Evolutionary conservation across 2,329 filamentous ascomycete genomes (phyloP).

Genomic region (Xylariaceae sp.): DNA sequence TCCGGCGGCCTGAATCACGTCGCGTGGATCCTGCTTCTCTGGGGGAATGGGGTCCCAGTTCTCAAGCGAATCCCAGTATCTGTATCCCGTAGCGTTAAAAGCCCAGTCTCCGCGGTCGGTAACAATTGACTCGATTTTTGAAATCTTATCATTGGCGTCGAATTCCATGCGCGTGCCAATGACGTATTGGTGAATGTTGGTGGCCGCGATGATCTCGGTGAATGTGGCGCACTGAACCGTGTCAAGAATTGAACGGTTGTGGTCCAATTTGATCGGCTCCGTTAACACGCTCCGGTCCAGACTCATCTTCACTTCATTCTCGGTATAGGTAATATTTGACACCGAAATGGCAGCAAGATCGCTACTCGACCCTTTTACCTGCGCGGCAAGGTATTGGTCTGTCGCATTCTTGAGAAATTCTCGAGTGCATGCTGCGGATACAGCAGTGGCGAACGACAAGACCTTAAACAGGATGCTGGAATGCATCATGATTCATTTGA

Average conservation of each 20-base stretch:
- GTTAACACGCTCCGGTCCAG: constrained; percentile 38
- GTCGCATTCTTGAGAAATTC: constrained; percentile 35
- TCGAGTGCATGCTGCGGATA: constrained; percentile 22
- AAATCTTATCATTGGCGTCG: constrained; percentile 34
- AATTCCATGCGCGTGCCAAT: constrained; percentile 43
- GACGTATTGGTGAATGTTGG: constrained; percentile 43
- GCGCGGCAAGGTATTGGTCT: constrained; percentile 35
- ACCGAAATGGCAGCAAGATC: constrained; percentile 25
- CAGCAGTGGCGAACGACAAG: not conserved
- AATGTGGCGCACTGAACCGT: constrained; percentile 46
- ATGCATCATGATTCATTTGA: not conserved
- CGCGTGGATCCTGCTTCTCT: constrained; percentile 36
- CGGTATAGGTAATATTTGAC: constrained; percentile 38
- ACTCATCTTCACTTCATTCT: constrained; percentile 41
- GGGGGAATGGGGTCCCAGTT: constrained; percentile 42
- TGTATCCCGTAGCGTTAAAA: constrained; percentile 41
- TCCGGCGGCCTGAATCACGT: constrained; percentile 40
- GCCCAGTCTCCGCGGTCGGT: constrained; percentile 42
- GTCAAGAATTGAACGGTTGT: constrained; percentile 45
- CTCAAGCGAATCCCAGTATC: constrained; percentile 40
- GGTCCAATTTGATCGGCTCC: constrained; percentile 42
- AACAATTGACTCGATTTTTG: constrained; percentile 40
- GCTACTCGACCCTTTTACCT: constrained; percentile 30
- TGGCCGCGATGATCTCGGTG: constrained; percentile 48
- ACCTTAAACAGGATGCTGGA: not conserved